Conservation (phyloP, 495 filamentous ascomycete species). For the Tuber magnatum region DNA sequence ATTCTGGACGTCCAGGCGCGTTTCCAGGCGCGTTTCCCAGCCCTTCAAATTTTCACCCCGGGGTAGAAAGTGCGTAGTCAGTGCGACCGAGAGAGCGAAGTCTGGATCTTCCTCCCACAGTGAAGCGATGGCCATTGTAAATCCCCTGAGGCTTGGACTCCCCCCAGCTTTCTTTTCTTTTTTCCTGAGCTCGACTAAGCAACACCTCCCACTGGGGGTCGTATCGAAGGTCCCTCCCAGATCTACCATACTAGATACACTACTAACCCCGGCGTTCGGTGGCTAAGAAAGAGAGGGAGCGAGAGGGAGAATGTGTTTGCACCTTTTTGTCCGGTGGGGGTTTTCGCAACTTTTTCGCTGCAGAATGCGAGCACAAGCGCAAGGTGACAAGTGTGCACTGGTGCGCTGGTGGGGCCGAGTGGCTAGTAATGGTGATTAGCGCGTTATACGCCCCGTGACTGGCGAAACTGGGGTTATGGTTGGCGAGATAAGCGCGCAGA, state of each 20-base stretch:
- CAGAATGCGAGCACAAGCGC: neutral
- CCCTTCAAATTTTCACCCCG: neutral
- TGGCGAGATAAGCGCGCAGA: neutral
- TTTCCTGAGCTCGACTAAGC: neutral
- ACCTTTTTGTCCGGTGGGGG: neutral
- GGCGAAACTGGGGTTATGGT: neutral
- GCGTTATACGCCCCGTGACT: neutral
- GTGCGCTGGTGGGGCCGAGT: neutral
- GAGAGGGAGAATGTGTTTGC: neutral
- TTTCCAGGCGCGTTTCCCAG: neutral
- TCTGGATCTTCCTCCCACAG: neutral
- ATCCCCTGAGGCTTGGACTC: neutral
- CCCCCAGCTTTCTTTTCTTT: neutral
- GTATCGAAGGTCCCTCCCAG: neutral
- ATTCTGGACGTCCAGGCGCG: neutral
- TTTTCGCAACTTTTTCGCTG: neutral
- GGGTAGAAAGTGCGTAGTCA: neutral
- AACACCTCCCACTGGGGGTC: neutral
- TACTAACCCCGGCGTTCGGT: neutral
- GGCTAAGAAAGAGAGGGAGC: neutral
- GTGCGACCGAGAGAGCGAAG: neutral
- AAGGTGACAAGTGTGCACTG: neutral
- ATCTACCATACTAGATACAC: neutral
- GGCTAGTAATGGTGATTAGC: neutral
- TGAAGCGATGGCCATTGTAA: neutral